Conservation (phyloP, 2,329 filamentous ascomycete genomes). For the Kalmusia sp. region DNA sequence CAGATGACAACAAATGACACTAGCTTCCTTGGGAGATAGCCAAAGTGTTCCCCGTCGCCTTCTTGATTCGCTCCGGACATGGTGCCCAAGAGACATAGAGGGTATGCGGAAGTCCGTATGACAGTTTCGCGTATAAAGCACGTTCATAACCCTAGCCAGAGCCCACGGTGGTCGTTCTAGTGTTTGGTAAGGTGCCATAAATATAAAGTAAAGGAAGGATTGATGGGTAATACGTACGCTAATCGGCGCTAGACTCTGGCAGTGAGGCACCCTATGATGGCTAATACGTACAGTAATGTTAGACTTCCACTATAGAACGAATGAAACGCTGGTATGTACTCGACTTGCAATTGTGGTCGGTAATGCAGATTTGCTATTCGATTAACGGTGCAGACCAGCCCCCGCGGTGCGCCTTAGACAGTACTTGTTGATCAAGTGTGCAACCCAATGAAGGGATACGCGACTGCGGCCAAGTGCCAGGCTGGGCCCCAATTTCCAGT, state of each 20-base stretch:
- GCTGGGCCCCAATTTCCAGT: slow-evolving; percentile 18
- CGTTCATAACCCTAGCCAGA: neutral
- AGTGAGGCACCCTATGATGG: too few species aligned
- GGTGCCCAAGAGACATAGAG: neutral
- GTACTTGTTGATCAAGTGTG: neutral
- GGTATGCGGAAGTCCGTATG: neutral
- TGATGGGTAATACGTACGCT: too few species aligned
- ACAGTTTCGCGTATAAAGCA: neutral
- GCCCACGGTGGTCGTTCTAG: neutral
- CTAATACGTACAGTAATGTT: too few species aligned
- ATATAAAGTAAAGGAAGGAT: too few species aligned
- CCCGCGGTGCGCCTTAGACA: neutral
- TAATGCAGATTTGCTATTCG: neutral
- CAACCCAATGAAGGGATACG: slow-evolving; percentile 28
- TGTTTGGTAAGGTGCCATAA: too few species aligned
- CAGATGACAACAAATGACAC: neutral
- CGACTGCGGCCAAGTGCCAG: slow-evolving; percentile 25
- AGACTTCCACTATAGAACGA: too few species aligned
- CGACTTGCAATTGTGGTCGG: too few species aligned
- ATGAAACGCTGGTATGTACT: too few species aligned
- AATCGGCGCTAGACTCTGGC: too few species aligned
- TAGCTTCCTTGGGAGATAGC: neutral
- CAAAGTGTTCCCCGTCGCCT: neutral
- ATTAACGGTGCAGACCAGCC: neutral
- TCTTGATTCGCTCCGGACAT: neutral